Percentiles rank a stretch among this genome's conserved stretches.
phyloP scores from a whole-genome alignment of 2,329 filamentous ascomycete species.

The Ascomycota sp. region DNA sequence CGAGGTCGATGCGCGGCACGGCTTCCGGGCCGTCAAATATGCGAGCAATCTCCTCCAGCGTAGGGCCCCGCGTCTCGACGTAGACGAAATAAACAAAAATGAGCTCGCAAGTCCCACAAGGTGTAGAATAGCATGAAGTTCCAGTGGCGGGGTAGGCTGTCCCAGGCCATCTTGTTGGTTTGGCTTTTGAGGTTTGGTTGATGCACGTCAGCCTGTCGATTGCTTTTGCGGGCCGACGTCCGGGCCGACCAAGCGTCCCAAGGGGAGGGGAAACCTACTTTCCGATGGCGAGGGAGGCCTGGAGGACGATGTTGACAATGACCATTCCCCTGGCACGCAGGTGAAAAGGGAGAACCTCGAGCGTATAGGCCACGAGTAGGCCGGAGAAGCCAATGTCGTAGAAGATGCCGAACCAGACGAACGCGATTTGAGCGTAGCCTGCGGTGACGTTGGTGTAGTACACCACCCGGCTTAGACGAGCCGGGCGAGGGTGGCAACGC shows the following conservation, averaged over 20 bases:
- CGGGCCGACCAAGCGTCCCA: background rate
- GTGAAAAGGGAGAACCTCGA: slow-evolving; percentile 37
- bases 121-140: slow-evolving; percentile 48
- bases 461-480: slow-evolving; percentile 5
- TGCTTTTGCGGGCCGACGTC: background rate
- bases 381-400: slow-evolving; percentile 41
- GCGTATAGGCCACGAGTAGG: slow-evolving; percentile 34
- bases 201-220: too few species aligned
- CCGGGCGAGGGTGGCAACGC: too few species aligned
- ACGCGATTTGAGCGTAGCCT: slow-evolving; percentile 32
- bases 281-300: slow-evolving; percentile 39
- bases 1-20: slow-evolving; percentile 31
- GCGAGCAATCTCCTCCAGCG: slow-evolving; percentile 28
- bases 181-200: too few species aligned
- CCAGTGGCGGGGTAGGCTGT: slow-evolving; percentile 37
- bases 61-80: slow-evolving; percentile 50
- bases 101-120: slow-evolving; percentile 38
- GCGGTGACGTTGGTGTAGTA: slow-evolving; percentile 20
- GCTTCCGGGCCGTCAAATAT: slow-evolving; percentile 43
- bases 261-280: slow-evolving; percentile 20
- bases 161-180: slow-evolving; percentile 44
- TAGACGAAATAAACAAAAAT: slow-evolving; percentile 46
- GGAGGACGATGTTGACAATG: slow-evolving; percentile 44
- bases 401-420: slow-evolving; percentile 39
- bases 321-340: slow-evolving; percentile 39